Base-by-base conservation (phyloP, 2,329 filamentous ascomycete species). In the Penicillium sp. region DNA sequence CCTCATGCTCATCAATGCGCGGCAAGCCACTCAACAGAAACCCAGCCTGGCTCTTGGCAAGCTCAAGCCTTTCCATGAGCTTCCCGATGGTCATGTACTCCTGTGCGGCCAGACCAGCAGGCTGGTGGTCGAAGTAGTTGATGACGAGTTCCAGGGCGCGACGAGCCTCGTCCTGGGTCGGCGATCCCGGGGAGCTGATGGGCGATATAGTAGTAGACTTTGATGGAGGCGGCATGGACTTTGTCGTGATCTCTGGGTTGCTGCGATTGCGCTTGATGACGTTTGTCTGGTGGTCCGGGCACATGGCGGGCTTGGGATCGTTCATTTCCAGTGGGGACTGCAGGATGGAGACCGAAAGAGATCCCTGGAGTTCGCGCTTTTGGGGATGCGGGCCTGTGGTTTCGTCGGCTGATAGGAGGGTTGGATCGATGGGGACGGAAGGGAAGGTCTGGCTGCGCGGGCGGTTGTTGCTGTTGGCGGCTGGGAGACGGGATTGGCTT, bases 371-470 rank as follows among this genome's bases (percentile, higher is more conserved):
- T 6, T 76, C 66, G 60, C 79, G 79, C 68, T 85, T 85, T 20
- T 82, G 79, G n/a, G 79, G 82, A 22, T 81, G 67, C 16, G 79
- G 76, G 44, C 86, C 83, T n/a, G 79, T 77, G 1, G 78, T 76
- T 45, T 79, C 74, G 26, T 79, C 78, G 35, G 66, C 53, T 4
- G 80, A 78, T 59, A 83, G 78, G 65, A 82, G 82, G 18, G 60
- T 68, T 31, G 83, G 79, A 62, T 86, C 79, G 32, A 74, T 61
- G 44, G 68, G 64, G 40, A 90, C 77, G 43, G 87, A 85, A 1
- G 92, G 90, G 61, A 96, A 92, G 0, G 91, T 96, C 72, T 95
- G 91, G 71, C 90, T 94, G 67, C 91, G 83, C n/a, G 89, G 90
- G 54, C 90, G 83, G 65, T 89, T 87, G 65, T 84, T 85, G 51